Conservation (phyloP, 2,329 filamentous ascomycete genomes). For the Furcasterigmium sp. region DNA sequence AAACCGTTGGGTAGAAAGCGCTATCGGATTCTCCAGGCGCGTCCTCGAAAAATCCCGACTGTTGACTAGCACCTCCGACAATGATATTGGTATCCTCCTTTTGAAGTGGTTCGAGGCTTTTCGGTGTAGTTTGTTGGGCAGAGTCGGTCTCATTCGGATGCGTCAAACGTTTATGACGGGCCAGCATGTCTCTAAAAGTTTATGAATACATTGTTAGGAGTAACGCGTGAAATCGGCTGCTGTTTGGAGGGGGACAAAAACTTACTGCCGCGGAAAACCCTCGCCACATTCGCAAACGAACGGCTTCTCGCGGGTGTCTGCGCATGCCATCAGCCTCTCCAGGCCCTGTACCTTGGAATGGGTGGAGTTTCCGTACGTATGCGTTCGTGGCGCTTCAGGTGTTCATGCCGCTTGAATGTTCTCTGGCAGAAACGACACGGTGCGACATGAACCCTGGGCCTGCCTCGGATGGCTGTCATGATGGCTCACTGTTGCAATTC, state of each 20-base stretch:
- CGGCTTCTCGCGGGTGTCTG: conserved; percentile 26
- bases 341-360: background rate
- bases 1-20: too few relatives aligned
- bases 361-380: conserved; percentile 14
- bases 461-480: background rate
- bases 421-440: conserved; percentile 23
- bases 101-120: too few relatives aligned
- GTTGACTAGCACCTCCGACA: too few relatives aligned
- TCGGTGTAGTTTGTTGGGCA: too few relatives aligned
- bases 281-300: conserved; percentile 23
- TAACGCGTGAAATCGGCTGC: background rate
- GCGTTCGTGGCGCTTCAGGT: conserved; percentile 24
- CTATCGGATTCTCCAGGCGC: too few relatives aligned
- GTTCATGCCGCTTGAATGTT: conserved; percentile 24
- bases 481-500: too few relatives aligned
- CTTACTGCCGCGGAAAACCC: conserved; percentile 23
- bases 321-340: background rate
- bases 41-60: too few relatives aligned
- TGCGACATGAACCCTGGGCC: conserved; percentile 2
- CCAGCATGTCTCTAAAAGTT: background rate
- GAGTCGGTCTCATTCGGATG: background rate
- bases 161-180: too few relatives aligned
- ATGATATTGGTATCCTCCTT: too few relatives aligned
- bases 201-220: background rate
- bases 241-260: background rate